These are phyloP conservation scores for Candida ipomoeae DNA, from an alignment of 805 yeast genomes.

Conservation along the genomic window DNA sequence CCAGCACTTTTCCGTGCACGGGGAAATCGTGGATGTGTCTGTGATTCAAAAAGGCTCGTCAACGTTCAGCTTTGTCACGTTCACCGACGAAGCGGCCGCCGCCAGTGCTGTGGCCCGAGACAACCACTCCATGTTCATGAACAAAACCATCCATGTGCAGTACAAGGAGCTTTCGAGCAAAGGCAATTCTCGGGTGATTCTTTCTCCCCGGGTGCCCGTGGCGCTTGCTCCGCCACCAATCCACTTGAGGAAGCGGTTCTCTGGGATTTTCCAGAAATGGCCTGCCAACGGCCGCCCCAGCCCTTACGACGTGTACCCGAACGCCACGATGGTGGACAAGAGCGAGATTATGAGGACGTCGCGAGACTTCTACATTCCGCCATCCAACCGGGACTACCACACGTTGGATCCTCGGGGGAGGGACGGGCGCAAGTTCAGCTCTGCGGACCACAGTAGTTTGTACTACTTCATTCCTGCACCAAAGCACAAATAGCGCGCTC, in stretches of 20 bases:
- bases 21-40: constrained; percentile 55
- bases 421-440: constrained; percentile 6
- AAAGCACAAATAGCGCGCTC: constrained; percentile 3
- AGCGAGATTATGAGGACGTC: constrained; percentile 8
- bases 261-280: constrained; percentile 11
- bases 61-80: constrained; percentile 72
- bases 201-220: constrained; percentile 16
- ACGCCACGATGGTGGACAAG: constrained; percentile 8
- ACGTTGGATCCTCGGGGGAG: constrained; percentile 6
- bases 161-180: constrained; percentile 54
- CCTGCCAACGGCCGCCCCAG: constrained; percentile 6
- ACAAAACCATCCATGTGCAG: constrained; percentile 80
- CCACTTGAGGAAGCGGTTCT: constrained; percentile 35
- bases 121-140: constrained; percentile 71
- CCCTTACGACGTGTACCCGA: constrained; percentile 26
- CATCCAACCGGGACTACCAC: constrained; percentile 7
- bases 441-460: constrained; percentile 11
- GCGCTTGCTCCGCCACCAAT: constrained; percentile 81
- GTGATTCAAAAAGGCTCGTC: constrained; percentile 47
- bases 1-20: constrained; percentile 64
- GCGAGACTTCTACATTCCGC: constrained; percentile 10
- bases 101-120: constrained; percentile 84
- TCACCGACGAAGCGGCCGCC: constrained; percentile 62
- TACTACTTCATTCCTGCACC: constrained; percentile 14
- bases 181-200: constrained; percentile 25